Percentiles rank a stretch among this genome's conserved stretches.
Conservation (phyloP, 2,329 filamentous ascomycete species). For the Scleromitrula shiraiana region DNA sequence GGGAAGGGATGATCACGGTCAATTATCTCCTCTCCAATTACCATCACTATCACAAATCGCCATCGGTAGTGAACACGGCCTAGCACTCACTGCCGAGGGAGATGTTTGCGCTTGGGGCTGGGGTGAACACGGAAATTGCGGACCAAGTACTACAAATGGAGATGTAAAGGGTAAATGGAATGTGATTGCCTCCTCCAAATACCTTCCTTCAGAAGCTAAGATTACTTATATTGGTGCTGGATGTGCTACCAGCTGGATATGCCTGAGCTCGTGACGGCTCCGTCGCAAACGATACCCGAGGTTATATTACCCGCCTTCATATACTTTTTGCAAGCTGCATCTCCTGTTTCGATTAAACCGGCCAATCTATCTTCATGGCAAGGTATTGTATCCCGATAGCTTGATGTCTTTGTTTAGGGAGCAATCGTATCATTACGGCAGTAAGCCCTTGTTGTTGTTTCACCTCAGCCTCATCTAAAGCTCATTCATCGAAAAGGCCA, state of each 20-base stretch:
- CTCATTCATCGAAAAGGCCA: constrained; percentile 28
- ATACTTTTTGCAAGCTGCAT: no score
- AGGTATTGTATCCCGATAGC: no score
- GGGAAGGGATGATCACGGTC: constrained; percentile 81
- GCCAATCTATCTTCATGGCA: no score
- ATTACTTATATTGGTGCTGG: constrained; percentile 68
- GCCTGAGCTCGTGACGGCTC: constrained; percentile 17
- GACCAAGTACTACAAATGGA: constrained; percentile 52
- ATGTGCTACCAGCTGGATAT: constrained; percentile 83
- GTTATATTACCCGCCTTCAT: no score
- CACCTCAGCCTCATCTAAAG: no score
- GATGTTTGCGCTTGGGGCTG: constrained; percentile 84
- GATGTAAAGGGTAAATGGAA: constrained; percentile 66
- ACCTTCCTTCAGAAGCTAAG: constrained; percentile 41
- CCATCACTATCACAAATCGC: constrained; percentile 57
- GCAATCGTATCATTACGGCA: no score
- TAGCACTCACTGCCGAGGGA: constrained; percentile 58
- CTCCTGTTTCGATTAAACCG: no score
- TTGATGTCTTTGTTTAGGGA: no score
- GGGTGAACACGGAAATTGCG: constrained; percentile 97
- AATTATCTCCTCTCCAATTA: constrained; percentile 58
- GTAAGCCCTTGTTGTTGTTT: no score
- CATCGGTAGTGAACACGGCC: constrained; percentile 82
- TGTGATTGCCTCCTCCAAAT: constrained; percentile 51
- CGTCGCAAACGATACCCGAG: no score